A percentile compares a stretch with the other conserved stretches of the same genome.
Evolutionary conservation across 2,329 filamentous ascomycete species (phyloP).

Genomic region (Verticillium alfalfae): DNA sequence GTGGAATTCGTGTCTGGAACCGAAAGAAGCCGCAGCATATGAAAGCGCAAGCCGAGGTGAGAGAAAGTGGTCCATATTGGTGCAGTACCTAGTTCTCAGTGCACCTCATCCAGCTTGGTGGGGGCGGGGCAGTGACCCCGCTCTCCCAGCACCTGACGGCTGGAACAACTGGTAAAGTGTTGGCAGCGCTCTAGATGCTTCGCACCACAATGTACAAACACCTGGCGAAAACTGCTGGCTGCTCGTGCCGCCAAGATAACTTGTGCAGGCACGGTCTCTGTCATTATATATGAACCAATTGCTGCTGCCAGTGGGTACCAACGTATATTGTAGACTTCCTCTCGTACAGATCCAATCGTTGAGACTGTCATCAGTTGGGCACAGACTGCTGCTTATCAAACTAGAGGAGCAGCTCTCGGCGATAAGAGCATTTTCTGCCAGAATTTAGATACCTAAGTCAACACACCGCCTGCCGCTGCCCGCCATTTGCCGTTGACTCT

Average conservation of each 20-base stretch:
- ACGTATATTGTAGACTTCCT: too few relatives aligned
- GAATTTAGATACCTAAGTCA: background rate
- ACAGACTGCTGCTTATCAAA: too few relatives aligned
- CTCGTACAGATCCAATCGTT: too few relatives aligned
- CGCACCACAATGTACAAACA: background rate
- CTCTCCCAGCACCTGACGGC: background rate
- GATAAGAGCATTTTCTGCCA: background rate
- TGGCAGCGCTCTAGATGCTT: too few relatives aligned
- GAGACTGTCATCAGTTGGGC: too few relatives aligned
- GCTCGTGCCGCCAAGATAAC: too few relatives aligned
- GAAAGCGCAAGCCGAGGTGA: background rate
- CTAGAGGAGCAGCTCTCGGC: background rate
- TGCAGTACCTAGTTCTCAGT: background rate
- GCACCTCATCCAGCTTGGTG: background rate
- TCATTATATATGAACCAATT: too few relatives aligned
- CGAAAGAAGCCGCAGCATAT: background rate
- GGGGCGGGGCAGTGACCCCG: background rate
- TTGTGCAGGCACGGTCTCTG: too few relatives aligned
- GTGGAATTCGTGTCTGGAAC: background rate
- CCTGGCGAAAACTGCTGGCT: background rate
- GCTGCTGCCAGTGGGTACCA: too few relatives aligned
- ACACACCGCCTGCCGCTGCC: slow-evolving; percentile 9
- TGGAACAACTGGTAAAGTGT: too few relatives aligned
- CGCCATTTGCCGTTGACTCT: background rate
- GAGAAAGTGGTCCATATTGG: background rate